These are phyloP conservation scores for Penicillium sp. DNA, from an alignment of 2,329 filamentous ascomycete genomes.

Conservation along the genomic window DNA sequence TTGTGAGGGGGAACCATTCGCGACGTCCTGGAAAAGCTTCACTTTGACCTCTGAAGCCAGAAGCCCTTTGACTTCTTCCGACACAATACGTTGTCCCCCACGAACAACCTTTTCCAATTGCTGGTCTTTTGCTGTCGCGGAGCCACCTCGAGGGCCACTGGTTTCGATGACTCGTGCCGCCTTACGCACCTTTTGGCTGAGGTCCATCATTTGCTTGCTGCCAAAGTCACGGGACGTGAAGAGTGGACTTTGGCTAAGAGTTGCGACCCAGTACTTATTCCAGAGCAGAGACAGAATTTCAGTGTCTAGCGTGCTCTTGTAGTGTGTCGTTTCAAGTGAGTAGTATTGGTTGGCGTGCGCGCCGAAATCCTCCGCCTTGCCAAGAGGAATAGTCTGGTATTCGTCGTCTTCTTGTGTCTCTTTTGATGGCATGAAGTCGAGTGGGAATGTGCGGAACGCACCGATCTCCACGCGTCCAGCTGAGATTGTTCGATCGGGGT, in stretches of 20 bases:
- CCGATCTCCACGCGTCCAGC: constrained; percentile 96
- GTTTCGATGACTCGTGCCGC: constrained; percentile 44
- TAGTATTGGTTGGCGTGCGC: constrained; percentile 90
- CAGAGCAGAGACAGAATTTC: constrained; percentile 82
- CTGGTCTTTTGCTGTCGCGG: constrained; percentile 35
- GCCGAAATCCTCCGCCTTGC: constrained; percentile 92
- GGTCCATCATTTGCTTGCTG: constrained; percentile 84
- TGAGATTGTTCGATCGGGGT: constrained; percentile 90
- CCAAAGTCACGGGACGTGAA: constrained; percentile 90
- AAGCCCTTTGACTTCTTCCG: constrained; percentile 47
- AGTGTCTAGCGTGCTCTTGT: constrained; percentile 85
- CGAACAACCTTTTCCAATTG: constrained; percentile 50
- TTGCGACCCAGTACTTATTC: constrained; percentile 98
- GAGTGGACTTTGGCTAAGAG: constrained; percentile 81
- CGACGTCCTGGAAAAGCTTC: constrained; percentile 44
- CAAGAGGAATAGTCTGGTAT: constrained; percentile 64
- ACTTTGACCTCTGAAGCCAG: constrained; percentile 48
- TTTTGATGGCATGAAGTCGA: constrained; percentile 57
- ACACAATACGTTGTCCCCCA: constrained; percentile 53
- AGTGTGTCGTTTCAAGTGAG: constrained; percentile 82
- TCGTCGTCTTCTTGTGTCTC: constrained; percentile 43
- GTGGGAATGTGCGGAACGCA: constrained; percentile 86
- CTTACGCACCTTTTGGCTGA: constrained; percentile 74
- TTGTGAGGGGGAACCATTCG: constrained; percentile 18
- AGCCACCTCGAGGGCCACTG: constrained; percentile 23